Evolutionary conservation across 495 filamentous ascomycete genomes (phyloP).

Genomic region (Podospora pseudoanserina): DNA sequence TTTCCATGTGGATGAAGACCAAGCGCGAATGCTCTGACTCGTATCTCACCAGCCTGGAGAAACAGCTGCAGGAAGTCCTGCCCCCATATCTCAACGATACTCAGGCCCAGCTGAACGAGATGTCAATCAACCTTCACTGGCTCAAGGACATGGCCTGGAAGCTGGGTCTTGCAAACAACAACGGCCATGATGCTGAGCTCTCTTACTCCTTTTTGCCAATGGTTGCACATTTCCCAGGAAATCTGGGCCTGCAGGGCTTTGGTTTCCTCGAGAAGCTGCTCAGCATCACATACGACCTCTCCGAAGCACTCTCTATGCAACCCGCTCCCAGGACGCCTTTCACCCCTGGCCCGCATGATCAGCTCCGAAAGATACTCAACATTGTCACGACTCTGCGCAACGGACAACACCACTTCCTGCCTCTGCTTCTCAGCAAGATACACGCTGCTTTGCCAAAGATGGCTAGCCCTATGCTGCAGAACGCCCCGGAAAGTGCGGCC

Average conservation of each 20-base stretch:
- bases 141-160: slow-evolving; percentile 81
- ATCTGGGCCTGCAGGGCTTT: slow-evolving; percentile 55
- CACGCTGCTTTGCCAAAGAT: slow-evolving; percentile 61
- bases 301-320: slow-evolving; percentile 67
- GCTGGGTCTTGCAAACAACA: slow-evolving; percentile 48
- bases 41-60: slow-evolving; percentile 59
- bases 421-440: slow-evolving; percentile 65
- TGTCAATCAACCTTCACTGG: slow-evolving; percentile 75
- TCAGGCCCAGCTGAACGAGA: slow-evolving; percentile 66
- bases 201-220: slow-evolving; percentile 65
- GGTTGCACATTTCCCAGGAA: slow-evolving; percentile 67
- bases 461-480: slow-evolving; percentile 52
- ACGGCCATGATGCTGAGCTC: slow-evolving; percentile 52
- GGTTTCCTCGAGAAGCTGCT: slow-evolving; percentile 76
- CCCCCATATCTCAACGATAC: slow-evolving; percentile 59
- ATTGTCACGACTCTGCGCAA: slow-evolving; percentile 66
- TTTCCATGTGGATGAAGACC: slow-evolving; percentile 71
- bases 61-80: slow-evolving; percentile 61
- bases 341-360: slow-evolving; percentile 64
- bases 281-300: slow-evolving; percentile 67
- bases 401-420: slow-evolving; percentile 66
- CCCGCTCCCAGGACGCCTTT: slow-evolving; percentile 56
- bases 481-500: slow-evolving; percentile 43
- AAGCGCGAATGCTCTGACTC: slow-evolving; percentile 52
- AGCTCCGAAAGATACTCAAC: slow-evolving; percentile 64